These are phyloP conservation scores for Diaporthe helianthi DNA, from an alignment of 2,329 filamentous ascomycete genomes.

Conservation along the genomic window DNA sequence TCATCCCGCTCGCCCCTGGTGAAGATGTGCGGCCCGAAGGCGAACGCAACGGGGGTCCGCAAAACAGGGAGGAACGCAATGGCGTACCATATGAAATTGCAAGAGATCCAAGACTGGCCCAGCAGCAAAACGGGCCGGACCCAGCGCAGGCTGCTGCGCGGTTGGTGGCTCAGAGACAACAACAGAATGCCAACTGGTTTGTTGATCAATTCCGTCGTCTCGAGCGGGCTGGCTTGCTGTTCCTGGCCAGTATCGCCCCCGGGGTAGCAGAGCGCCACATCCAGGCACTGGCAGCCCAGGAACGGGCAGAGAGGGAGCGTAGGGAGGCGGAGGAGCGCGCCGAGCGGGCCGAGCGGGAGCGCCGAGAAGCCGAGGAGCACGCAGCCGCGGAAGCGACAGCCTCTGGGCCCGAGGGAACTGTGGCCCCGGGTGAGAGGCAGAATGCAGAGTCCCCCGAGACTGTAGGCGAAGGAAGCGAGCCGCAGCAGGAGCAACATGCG, in stretches of 20 bases:
- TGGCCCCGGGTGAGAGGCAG: slow-evolving; percentile 9
- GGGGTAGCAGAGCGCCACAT: slow-evolving; percentile 72
- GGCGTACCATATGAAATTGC: slow-evolving; percentile 28
- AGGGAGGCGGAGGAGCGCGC: slow-evolving; percentile 52
- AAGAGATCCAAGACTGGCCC: slow-evolving; percentile 40
- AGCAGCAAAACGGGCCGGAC: slow-evolving; percentile 45
- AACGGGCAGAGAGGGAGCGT: slow-evolving; percentile 52
- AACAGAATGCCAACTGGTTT: slow-evolving; percentile 57
- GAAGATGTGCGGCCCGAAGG: slow-evolving; percentile 38
- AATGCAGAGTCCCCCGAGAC: neutral
- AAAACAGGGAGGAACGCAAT: slow-evolving; percentile 37
- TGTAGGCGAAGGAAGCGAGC: neutral
- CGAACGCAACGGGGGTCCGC: slow-evolving; percentile 37
- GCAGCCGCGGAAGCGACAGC: slow-evolving; percentile 40
- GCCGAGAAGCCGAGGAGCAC: slow-evolving; percentile 41
- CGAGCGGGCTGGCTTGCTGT: slow-evolving; percentile 67
- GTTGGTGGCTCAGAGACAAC: slow-evolving; percentile 55
- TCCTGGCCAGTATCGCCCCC: slow-evolving; percentile 70
- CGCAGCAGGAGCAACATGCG: slow-evolving; percentile 32
- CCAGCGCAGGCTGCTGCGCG: slow-evolving; percentile 62
- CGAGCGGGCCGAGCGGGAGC: slow-evolving; percentile 47
- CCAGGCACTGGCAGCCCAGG: slow-evolving; percentile 61
- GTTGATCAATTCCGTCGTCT: slow-evolving; percentile 58
- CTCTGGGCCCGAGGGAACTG: slow-evolving; percentile 33
- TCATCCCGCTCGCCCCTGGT: slow-evolving; percentile 59